These are phyloP conservation scores for Cordyceps cicadae DNA, from an alignment of 2,329 filamentous ascomycete species.

Conservation along the genomic window DNA sequence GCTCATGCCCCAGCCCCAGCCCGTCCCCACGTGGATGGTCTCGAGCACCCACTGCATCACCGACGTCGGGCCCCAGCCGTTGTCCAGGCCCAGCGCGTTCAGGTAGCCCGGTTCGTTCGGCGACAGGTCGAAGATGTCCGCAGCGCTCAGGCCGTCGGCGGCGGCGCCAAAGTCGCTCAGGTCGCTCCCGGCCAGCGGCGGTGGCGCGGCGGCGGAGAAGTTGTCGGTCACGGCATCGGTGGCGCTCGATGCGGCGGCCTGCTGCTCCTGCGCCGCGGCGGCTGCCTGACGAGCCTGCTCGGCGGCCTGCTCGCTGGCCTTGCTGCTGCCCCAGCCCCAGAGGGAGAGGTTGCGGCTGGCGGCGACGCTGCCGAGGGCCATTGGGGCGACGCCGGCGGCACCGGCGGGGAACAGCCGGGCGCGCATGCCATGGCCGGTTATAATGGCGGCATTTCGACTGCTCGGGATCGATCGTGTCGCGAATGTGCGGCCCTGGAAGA, in stretches of 20 bases:
- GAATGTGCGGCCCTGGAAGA: constrained; percentile 19
- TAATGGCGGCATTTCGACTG: constrained; percentile 18
- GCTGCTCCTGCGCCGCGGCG: not conserved
- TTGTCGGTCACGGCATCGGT: constrained; percentile 11
- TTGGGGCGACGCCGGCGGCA: constrained; percentile 17
- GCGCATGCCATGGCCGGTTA: not conserved
- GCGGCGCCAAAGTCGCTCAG: constrained; percentile 26
- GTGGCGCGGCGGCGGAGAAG: constrained; percentile 14
- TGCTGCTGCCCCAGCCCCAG: constrained; percentile 21
- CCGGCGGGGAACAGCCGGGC: not conserved
- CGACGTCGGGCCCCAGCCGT: constrained; percentile 62
- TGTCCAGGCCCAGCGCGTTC: constrained; percentile 75
- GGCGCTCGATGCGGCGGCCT: constrained; percentile 5
- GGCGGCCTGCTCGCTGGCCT: constrained; percentile 8
- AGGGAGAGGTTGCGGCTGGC: constrained; percentile 20
- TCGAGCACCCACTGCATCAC: constrained; percentile 71
- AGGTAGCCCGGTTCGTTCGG: constrained; percentile 77
- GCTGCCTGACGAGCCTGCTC: constrained; percentile 14
- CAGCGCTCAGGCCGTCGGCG: constrained; percentile 28
- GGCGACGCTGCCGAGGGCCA: constrained; percentile 24
- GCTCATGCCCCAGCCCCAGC: constrained; percentile 74
- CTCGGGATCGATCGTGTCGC: constrained; percentile 17
- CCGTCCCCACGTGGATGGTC: constrained; percentile 67
- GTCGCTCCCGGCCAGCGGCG: constrained; percentile 13
- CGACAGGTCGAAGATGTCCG: constrained; percentile 45